Conservation (phyloP, 2,329 filamentous ascomycete species). For the Graphilbum ipis-grandicollis region DNA sequence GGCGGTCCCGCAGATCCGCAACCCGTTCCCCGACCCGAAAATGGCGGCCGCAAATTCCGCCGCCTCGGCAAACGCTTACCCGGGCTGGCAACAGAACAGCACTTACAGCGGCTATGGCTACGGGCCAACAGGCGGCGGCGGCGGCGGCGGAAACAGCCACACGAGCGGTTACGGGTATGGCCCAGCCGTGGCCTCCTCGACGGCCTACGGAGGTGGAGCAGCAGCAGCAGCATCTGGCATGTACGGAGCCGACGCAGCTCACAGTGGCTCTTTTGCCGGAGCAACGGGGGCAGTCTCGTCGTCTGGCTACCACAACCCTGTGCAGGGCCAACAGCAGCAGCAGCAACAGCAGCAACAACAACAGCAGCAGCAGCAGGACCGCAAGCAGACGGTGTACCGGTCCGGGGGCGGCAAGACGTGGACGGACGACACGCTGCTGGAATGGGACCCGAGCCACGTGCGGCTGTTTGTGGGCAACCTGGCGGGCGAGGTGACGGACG, state of each 20-base stretch:
- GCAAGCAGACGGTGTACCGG: conserved; percentile 74
- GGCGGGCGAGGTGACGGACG: conserved; percentile 92
- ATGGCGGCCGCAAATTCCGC: background rate
- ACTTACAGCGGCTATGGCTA: conserved; percentile 10
- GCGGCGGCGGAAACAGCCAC: conserved; percentile 2
- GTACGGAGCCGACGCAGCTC: too few relatives aligned
- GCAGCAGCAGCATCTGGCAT: background rate
- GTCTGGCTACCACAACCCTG: too few relatives aligned
- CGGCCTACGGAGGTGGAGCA: conserved; percentile 9
- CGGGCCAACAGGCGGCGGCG: background rate
- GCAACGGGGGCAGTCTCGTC: too few relatives aligned
- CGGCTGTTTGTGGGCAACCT: conserved; percentile 94
- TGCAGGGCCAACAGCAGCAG: conserved; percentile 9
- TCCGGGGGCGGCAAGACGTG: conserved; percentile 83
- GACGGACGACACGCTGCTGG: conserved; percentile 74
- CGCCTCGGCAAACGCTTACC: background rate
- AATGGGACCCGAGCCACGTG: conserved; percentile 92
- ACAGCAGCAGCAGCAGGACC: conserved; percentile 31
- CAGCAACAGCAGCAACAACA: conserved; percentile 17
- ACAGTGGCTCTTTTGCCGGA: too few relatives aligned
- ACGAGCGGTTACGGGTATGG: conserved; percentile 2
- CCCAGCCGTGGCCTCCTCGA: conserved; percentile 9
- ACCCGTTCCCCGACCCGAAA: conserved; percentile 58
- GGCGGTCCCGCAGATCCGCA: conserved; percentile 52
- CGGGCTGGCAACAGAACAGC: background rate